A percentile compares a stretch with the other conserved stretches of the same genome.
Conservation (phyloP, 331 rosid species). For the Acacia concinna region DNA sequence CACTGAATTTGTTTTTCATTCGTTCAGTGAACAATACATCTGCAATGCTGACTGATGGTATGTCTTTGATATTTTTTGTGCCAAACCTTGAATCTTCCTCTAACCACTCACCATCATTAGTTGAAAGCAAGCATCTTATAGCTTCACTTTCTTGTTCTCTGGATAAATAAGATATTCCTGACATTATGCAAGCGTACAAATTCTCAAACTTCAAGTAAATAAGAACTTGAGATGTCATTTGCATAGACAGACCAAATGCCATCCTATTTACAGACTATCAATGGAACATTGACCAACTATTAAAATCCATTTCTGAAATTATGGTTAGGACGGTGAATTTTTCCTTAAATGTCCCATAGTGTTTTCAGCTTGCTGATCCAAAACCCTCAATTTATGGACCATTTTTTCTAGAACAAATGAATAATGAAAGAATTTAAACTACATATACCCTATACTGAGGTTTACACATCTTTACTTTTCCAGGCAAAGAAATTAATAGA, state of each 20-base stretch:
- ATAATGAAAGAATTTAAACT: constrained; percentile 4
- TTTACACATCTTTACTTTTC: not conserved
- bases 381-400: not conserved
- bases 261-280: not conserved
- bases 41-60: constrained; percentile 44
- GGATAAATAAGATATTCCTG: constrained; percentile 99
- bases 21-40: constrained; percentile 73
- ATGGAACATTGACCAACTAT: constrained; percentile 11
- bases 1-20: constrained; percentile 67
- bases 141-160: constrained; percentile 83
- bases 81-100: constrained; percentile 29
- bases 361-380: constrained; percentile 5
- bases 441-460: constrained; percentile 13
- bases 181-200: constrained; percentile 57
- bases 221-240: constrained; percentile 13
- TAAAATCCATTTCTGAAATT: constrained; percentile 19
- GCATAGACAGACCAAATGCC: constrained; percentile 1
- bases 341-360: not conserved
- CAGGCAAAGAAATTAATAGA: not conserved
- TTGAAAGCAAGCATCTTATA: constrained; percentile 42
- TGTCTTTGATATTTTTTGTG: constrained; percentile 46
- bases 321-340: not conserved
- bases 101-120: constrained; percentile 43
- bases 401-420: constrained; percentile 10
- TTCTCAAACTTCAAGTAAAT: constrained; percentile 47